phyloP scores from a whole-genome alignment of 805 yeast genomes.

The Candida oleophila region DNA sequence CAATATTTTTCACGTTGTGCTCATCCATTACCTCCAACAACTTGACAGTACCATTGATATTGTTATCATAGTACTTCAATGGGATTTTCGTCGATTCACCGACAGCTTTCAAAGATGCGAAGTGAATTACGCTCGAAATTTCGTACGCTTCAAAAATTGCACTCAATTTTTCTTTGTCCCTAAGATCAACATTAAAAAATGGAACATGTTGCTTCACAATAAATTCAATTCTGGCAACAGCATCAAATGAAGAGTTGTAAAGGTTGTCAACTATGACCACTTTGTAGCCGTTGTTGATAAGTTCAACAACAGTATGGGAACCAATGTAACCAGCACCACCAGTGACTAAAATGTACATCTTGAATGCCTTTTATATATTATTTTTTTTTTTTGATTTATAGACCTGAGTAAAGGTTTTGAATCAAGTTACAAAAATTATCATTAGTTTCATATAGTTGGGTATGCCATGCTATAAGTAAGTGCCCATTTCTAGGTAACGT shows the following conservation, averaged over 20 bases:
- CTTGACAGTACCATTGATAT: constrained; percentile 62
- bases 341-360: constrained; percentile 58
- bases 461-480: not conserved
- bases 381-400: not conserved
- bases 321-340: constrained; percentile 91
- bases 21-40: constrained; percentile 54
- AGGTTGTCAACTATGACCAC: constrained; percentile 76
- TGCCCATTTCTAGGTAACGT: constrained; percentile 9
- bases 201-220: constrained; percentile 50
- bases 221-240: constrained; percentile 60
- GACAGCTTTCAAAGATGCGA: constrained; percentile 83
- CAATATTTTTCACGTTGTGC: constrained; percentile 49
- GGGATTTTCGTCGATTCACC: constrained; percentile 75
- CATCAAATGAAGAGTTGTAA: constrained; percentile 63
- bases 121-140: constrained; percentile 66
- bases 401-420: not conserved
- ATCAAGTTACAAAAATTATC: not conserved
- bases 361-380: not conserved
- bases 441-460: not conserved
- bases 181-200: constrained; percentile 57
- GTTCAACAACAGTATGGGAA: constrained; percentile 71
- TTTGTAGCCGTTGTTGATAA: constrained; percentile 58
- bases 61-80: constrained; percentile 64
- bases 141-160: constrained; percentile 48
- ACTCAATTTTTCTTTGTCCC: constrained; percentile 46